A percentile compares a stretch with the other conserved stretches of the same genome.
phyloP scores from a whole-genome alignment of 768 basidiomycete genomes.

The Tylopilus sp. region DNA sequence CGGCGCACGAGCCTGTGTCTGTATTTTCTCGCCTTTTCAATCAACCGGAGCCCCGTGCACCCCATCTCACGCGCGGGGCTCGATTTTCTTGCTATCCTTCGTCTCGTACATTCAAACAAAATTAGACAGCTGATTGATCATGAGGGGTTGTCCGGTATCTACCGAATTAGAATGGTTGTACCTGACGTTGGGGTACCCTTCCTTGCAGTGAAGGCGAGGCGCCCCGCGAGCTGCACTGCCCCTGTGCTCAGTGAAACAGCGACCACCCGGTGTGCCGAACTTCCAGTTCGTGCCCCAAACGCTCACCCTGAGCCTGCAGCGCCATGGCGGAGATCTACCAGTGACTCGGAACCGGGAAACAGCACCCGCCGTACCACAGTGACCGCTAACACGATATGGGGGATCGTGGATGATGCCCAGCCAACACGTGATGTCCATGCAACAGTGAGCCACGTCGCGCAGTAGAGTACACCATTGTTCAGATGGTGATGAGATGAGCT shows the following conservation, averaged over 20 bases:
- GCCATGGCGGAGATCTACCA: constrained; percentile 10
- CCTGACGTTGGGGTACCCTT: too few relatives aligned
- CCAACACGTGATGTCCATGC: constrained; percentile 10
- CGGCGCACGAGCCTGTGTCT: too few relatives aligned
- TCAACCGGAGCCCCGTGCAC: too few relatives aligned
- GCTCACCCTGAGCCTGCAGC: constrained; percentile 4
- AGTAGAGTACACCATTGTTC: not conserved
- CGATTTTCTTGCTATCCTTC: too few relatives aligned
- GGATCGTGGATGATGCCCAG: too few relatives aligned
- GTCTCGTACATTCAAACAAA: too few relatives aligned
- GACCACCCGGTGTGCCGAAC: not conserved
- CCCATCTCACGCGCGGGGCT: too few relatives aligned
- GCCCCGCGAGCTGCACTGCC: constrained; percentile 8
- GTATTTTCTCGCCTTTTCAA: too few relatives aligned
- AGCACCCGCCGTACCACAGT: not conserved
- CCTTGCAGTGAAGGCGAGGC: constrained; percentile 23
- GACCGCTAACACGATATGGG: constrained; percentile 5
- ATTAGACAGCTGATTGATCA: too few relatives aligned
- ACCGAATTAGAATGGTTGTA: too few relatives aligned
- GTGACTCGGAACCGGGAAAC: constrained; percentile 27
- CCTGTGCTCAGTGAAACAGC: constrained; percentile 3
- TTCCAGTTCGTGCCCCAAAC: constrained; percentile 7
- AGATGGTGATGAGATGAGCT: constrained; percentile 8
- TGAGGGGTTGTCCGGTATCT: too few relatives aligned
- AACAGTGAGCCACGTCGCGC: constrained; percentile 3